These are phyloP conservation scores for Penicillium hesseltinei DNA, from an alignment of 2,329 filamentous ascomycete genomes.

Conservation along the genomic window DNA sequence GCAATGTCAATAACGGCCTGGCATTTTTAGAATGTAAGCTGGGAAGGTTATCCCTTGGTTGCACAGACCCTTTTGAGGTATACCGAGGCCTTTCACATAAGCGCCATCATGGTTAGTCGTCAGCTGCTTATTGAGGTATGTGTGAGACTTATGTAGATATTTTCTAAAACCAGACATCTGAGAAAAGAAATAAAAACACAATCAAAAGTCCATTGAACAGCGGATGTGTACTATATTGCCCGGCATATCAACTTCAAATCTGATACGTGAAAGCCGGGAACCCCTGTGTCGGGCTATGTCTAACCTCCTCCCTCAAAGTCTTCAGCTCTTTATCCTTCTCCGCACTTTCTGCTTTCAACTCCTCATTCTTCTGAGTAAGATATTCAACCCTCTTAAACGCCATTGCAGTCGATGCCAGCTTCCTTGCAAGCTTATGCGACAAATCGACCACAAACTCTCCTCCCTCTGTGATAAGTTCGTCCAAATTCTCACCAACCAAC, in stretches of 20 bases:
- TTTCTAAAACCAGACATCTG: too few relatives aligned
- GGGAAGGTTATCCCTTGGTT: not conserved
- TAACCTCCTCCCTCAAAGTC: not conserved
- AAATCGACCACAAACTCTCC: conserved; percentile 12
- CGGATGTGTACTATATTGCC: not conserved
- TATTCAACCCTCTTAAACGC: not conserved
- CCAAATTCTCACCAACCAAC: not conserved
- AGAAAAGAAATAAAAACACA: not conserved
- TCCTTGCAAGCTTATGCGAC: conserved; percentile 8
- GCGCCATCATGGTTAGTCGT: too few relatives aligned
- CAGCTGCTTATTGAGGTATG: too few relatives aligned
- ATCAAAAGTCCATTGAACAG: not conserved
- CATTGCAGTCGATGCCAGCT: not conserved
- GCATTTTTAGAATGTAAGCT: not conserved
- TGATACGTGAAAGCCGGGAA: not conserved
- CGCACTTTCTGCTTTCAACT: not conserved
- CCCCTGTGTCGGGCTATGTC: not conserved
- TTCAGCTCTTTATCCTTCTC: not conserved
- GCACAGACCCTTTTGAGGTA: not conserved
- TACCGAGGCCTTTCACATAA: not conserved
- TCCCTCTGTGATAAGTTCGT: conserved; percentile 3
- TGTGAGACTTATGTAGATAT: too few relatives aligned
- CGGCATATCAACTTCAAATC: not conserved
- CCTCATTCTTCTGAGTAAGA: not conserved
- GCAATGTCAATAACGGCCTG: not conserved